Percentiles rank a stretch among this genome's conserved stretches.
Evolutionary conservation across 441 rosid genomes (phyloP).

Genomic region (Populus trichocarpa): DNA sequence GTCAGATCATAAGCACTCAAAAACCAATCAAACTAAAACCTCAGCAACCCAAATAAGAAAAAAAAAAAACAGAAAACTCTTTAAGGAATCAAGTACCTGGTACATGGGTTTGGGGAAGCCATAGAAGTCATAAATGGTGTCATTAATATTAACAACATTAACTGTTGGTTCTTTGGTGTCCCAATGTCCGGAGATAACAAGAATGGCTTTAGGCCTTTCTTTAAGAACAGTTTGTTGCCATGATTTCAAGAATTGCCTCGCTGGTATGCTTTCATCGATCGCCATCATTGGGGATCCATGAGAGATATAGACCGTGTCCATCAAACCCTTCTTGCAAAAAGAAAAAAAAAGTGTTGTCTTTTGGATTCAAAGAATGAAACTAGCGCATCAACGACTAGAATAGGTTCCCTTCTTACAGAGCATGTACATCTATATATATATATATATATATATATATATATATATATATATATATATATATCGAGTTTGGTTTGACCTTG

Average conservation of each 20-base stretch:
- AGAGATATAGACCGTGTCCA: constrained; percentile 56
- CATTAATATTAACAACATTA: constrained; percentile 46
- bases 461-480: no score
- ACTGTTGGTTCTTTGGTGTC: constrained; percentile 60
- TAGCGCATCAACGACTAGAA: no score
- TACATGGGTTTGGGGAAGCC: constrained; percentile 66
- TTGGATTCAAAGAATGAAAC: no score
- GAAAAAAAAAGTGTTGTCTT: no score
- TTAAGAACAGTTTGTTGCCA: constrained; percentile 38
- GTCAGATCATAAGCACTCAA: no score
- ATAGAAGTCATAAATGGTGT: constrained; percentile 69
- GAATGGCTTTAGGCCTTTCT: constrained; percentile 54
- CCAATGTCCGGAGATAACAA: constrained; percentile 79
- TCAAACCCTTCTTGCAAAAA: background rate
- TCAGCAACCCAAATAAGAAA: background rate
- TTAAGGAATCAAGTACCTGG: constrained; percentile 32
- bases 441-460: no score
- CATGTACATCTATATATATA: no score
- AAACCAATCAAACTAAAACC: no score
- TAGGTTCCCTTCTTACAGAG: no score
- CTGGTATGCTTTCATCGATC: constrained; percentile 55
- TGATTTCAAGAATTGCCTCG: constrained; percentile 58
- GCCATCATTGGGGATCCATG: constrained; percentile 77
- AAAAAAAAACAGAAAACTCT: background rate
- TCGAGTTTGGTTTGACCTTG: no score